Base-by-base conservation (phyloP, 441 rosid genomes). In the Geranium incanum region DNA sequence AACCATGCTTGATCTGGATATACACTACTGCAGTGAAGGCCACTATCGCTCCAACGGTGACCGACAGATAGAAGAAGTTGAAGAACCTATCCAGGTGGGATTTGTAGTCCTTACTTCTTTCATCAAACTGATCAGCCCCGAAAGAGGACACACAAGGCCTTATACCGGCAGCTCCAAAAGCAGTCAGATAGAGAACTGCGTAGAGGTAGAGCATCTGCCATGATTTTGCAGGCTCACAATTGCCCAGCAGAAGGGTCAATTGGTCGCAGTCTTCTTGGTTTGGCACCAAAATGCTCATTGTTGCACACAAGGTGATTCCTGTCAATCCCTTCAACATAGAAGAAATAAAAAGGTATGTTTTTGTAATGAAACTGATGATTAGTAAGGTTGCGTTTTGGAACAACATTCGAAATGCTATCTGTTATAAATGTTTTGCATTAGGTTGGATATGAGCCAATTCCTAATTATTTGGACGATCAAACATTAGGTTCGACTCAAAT, bases 51-150 rank as follows among this genome's bases (percentile, higher is more conserved):
- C 98, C 97, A 73, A 76, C 52, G 4, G 98, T 91, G 73, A 93
- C 96, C 0, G 87, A 88, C 16, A 93, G 88, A 77, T 89, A 93
- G 72, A 91, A 93, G 86, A 91, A 88, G 87, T 93, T 93, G 93
- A 93, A 93, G 79, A 93, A 93, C 60, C 91, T 87, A 78, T 93
- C 98, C 68, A 93, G 80, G 71, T 81, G 97, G 60, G 92, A 78
- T 73, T 89, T 88, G 81, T 89, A 93, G 73, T 91, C 79, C 75
- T 70, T 72, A 73, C 89, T 87, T 68, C 79, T 87, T 83, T 93
- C 98, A 68, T 93, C 96, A 70, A 93, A 93, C 85, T 93, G 98
- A 81, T 93, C 98, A 4, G 96, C 98, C 68, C 98, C 98, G 43
- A 91, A 93, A 6, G 98, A 91, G 28, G 98, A 93, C 66, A 93